These are phyloP conservation scores for Paraurostyla sp. DNA, from an alignment of 73 alveolate genomes.

Conservation along the genomic window DNA sequence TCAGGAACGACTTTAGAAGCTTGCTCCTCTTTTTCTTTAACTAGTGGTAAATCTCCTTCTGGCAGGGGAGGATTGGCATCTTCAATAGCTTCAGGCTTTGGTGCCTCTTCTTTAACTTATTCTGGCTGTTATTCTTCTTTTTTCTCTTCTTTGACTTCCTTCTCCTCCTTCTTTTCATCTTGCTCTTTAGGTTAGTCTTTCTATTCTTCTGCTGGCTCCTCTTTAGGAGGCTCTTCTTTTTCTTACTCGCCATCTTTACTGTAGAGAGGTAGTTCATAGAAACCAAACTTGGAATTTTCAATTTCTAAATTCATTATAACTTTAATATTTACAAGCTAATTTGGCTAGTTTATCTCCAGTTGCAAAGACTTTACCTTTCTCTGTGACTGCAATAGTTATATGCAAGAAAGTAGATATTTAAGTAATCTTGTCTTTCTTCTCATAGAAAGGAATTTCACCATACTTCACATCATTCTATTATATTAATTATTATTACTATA, in stretches of 20 bases:
- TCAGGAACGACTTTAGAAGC: neutral
- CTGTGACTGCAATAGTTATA: slow-evolving; percentile 56
- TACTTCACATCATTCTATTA: slow-evolving; percentile 33
- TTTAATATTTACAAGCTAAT: neutral
- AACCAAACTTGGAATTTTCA: slow-evolving; percentile 47
- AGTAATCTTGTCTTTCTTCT: slow-evolving; percentile 50
- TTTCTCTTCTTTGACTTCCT: neutral
- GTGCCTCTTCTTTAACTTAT: neutral
- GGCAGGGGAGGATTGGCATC: neutral
- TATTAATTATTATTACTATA: neutral
- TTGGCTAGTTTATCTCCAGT: slow-evolving; percentile 61
- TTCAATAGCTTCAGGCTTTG: slow-evolving; percentile 12
- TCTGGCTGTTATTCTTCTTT: neutral
- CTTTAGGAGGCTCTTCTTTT: neutral
- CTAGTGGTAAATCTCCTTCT: neutral
- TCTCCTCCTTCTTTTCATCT: too few species aligned
- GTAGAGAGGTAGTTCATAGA: slow-evolving; percentile 39
- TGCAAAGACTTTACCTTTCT: slow-evolving; percentile 60
- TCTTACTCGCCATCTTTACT: slow-evolving; percentile 22
- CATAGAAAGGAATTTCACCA: slow-evolving; percentile 55
- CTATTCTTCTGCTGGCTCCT: neutral
- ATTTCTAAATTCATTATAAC: neutral
- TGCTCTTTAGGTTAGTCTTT: neutral
- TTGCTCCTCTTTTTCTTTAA: neutral
- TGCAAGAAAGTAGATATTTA: slow-evolving; percentile 48